phyloP scores from a whole-genome alignment of 768 basidiomycete genomes.

The Trametes villosa region DNA sequence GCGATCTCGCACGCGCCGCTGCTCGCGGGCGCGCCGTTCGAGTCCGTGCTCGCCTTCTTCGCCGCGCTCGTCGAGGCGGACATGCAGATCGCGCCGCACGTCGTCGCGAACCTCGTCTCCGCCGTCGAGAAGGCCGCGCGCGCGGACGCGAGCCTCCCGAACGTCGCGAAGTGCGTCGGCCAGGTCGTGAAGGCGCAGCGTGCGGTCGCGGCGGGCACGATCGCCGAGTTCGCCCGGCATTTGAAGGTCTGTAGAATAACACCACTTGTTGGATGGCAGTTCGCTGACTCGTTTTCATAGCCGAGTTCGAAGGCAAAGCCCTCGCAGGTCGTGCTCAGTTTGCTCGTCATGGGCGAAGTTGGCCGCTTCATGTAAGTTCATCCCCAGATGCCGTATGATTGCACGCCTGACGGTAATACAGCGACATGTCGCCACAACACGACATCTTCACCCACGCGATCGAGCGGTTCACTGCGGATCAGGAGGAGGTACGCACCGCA shows the following conservation, averaged over 20 bases:
- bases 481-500: conserved; percentile 87
- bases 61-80: conserved; percentile 82
- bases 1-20: conserved; percentile 77
- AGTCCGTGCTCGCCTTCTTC: conserved; percentile 84
- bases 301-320: conserved; percentile 61
- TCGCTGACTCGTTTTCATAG: conserved; percentile 6
- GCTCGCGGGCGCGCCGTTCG: conserved; percentile 75
- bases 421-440: conserved; percentile 83
- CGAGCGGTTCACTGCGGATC: conserved; percentile 72
- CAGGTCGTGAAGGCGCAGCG: conserved; percentile 76
- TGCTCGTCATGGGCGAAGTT: conserved; percentile 90
- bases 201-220: conserved; percentile 76
- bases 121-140: conserved; percentile 67
- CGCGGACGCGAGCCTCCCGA: conserved; percentile 57
- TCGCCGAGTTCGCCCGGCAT: conserved; percentile 82
- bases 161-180: conserved; percentile 86
- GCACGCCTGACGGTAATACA: conserved; percentile 35
- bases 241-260: conserved; percentile 58
- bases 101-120: conserved; percentile 76
- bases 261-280: not conserved
- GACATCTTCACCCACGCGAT: conserved; percentile 81
- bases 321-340: conserved; percentile 74
- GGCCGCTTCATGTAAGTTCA: conserved; percentile 81
- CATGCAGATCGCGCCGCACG: conserved; percentile 76
- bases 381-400: no score